These are phyloP conservation scores for Austropuccinia psidii DNA, from an alignment of 1,284 basidiomycete species.

Conservation along the genomic window DNA sequence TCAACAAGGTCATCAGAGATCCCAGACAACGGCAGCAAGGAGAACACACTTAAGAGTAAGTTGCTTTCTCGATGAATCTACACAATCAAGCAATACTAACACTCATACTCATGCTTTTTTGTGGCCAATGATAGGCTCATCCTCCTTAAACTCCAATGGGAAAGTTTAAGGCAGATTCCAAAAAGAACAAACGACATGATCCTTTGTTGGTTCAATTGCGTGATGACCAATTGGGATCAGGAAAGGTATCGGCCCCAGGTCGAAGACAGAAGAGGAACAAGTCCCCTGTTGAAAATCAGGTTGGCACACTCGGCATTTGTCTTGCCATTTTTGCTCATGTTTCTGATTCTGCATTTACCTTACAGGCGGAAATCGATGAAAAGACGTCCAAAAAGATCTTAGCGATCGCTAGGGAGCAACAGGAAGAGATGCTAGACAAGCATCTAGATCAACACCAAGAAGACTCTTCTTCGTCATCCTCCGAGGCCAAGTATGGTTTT, in stretches of 20 bases:
- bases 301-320: neutral
- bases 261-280: conserved; percentile 24
- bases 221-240: conserved; percentile 57
- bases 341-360: neutral
- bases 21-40: too few species aligned
- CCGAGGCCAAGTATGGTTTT: too few species aligned
- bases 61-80: too few species aligned
- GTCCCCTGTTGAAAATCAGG: neutral
- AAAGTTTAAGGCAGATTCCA: conserved; percentile 22
- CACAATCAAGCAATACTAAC: too few species aligned
- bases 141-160: too few species aligned
- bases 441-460: conserved; percentile 43
- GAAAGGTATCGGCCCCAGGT: conserved; percentile 28
- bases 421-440: conserved; percentile 67
- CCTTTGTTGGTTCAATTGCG: conserved; percentile 73
- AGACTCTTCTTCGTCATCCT: conserved; percentile 32
- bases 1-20: too few species aligned
- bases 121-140: too few species aligned
- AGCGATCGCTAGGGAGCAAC: conserved; percentile 83
- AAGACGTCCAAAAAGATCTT: conserved; percentile 84
- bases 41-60: too few species aligned
- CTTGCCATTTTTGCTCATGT: neutral
- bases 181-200: conserved; percentile 56
- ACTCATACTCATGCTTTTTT: too few species aligned
- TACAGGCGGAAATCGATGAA: conserved; percentile 57